Evolutionary conservation across 2,329 filamentous ascomycete genomes (phyloP), one percentile per base, ranked within the genome.

Genomic region (Penicillium aurantiogriseum): DNA sequence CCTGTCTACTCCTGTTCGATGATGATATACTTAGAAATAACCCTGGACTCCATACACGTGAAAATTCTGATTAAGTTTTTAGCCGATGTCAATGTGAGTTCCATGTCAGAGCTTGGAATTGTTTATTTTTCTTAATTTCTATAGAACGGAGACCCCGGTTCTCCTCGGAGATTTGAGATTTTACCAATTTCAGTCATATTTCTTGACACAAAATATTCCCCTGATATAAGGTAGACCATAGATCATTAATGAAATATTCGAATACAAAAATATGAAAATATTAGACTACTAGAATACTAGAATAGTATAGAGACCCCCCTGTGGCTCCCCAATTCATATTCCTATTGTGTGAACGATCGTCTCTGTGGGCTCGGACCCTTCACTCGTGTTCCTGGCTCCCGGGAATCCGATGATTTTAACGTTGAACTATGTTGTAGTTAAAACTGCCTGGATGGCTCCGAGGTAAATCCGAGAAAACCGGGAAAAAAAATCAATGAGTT

Each of bases 351-450:
- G 44, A 54, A 54, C 51, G 53, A 53, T 51, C 45, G 38, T 40
- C 27, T 31, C 29, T 29, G 51, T 17, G 51, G 42, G 54, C 59
- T 62, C 57, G 59, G 57, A 40, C 51, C 59, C 27, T 27, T 3
- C 23, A 23, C 42, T 56, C 53, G 25, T 58, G 59, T 64, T 58
- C 59, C 61, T 60, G 57, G 33, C 43, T 44, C 39, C 47, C 50
- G 54, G 54, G 36, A 47, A 39, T 45, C 31, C 27, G 29, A 33
- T 38, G 43, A 36, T 51, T 39, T 53, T 29, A 38, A 47, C 42
- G 51, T 31, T 47, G 5, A 21, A 47, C 31, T 47, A 21, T 21
- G 21, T 21, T 21, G 21, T 21, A 38, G 23, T 38, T 17, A 19
- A 8, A 45, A 15, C 25, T 29, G 25, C 6, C 3, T 45, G 31